phyloP scores from a whole-genome alignment of 805 yeast genomes.

The Yamadazyma akitaensis region DNA sequence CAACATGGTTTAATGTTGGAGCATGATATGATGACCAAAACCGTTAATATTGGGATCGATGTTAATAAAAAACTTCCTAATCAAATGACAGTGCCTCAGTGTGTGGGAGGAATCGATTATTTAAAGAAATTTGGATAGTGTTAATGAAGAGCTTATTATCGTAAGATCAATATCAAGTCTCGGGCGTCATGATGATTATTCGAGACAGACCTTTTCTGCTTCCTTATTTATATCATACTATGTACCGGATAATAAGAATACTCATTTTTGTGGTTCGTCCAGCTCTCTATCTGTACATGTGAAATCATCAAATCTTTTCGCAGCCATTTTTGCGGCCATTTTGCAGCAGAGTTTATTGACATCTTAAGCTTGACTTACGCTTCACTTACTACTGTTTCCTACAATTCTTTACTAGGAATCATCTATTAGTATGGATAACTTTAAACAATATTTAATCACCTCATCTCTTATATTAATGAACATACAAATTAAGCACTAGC shows the following conservation, averaged over 20 bases:
- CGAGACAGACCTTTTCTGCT: too few relatives aligned
- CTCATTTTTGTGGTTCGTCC: too few relatives aligned
- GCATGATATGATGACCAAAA: slow-evolving; percentile 70
- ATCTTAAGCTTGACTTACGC: too few relatives aligned
- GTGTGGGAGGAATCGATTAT: slow-evolving; percentile 66
- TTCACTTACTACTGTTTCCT: too few relatives aligned
- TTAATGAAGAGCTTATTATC: not conserved
- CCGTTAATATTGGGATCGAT: slow-evolving; percentile 67
- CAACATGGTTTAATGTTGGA: slow-evolving; percentile 71
- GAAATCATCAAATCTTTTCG: not conserved
- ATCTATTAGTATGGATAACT: not conserved
- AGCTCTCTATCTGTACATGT: too few relatives aligned
- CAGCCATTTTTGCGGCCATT: not conserved
- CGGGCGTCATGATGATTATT: too few relatives aligned
- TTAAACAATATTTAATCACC: not conserved
- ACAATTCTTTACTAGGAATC: too few relatives aligned
- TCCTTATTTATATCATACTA: too few relatives aligned
- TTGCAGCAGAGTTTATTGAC: not conserved
- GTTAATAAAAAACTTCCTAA: slow-evolving; percentile 52
- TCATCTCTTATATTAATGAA: not conserved
- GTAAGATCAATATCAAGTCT: too few relatives aligned
- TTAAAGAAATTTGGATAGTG: slow-evolving; percentile 35
- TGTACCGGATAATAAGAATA: too few relatives aligned
- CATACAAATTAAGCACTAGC: slow-evolving; percentile 19
- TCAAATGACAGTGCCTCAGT: slow-evolving; percentile 76